Base-by-base conservation (phyloP, 257 asterid genomes). In the Gynochthodes officinalis region DNA sequence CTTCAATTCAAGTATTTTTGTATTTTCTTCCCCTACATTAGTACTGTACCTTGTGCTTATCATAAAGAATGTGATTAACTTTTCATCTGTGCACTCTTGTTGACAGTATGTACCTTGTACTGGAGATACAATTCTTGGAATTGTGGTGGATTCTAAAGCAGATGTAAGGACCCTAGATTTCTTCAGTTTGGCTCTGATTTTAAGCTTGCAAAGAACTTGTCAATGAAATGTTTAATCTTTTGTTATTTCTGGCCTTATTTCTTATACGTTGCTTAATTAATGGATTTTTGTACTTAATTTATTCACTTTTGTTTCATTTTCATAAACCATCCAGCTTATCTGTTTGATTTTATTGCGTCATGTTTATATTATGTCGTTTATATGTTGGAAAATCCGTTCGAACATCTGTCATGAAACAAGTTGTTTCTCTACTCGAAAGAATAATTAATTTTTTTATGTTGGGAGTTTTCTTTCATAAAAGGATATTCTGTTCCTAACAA, bases 71-170 rank as follows among this genome's bases (percentile, higher is more conserved):
- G 43, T 50, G 64, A 35, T 77, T 23, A 21, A 67, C n/a, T 79
- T 59, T 74, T 55, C 43, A 67, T 23, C 52, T 72, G 27, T 44
- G 25, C 64, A 57, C 72, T 80, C 48, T 63, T 77, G 49, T 78
- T 74, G 59, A 54, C 93, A 94, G 99, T 94, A 89, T 77, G 86
- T 83, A 49, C 97, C 99, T 73, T 80, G 84, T 23, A 85, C 72
- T 54, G 97, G 99, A 81, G 99, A 94, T 82, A 78, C 89, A 74
- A 84, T 91, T 63, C 97, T 94, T 57, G 99, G 99, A 55, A 88
- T 91, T 62, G 96, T 94, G 77, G 96, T 86, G 43, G 97, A 94
- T 79, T 55, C 86, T 62, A 91, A 69, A 84, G 81, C 97, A 43
- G 99, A 94, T 80, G 99, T 94, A 83, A 91, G 99, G 73, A 72